Evolutionary conservation across 805 yeast species (phyloP).

Genomic region (Metschnikowia rubicola): DNA sequence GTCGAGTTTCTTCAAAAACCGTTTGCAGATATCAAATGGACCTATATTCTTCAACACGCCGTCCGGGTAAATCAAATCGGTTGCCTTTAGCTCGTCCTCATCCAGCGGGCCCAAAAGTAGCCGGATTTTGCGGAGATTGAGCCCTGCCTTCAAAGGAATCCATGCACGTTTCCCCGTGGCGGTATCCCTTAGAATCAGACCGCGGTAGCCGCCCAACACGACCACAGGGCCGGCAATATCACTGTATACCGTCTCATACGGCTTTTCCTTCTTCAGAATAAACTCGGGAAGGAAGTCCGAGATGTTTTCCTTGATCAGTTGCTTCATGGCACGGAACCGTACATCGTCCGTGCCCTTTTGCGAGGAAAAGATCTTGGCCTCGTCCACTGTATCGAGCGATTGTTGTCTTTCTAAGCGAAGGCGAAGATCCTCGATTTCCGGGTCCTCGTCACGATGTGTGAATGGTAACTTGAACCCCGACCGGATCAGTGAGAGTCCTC

Average conservation of each 20-base stretch:
- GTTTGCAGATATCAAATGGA: conserved; percentile 75
- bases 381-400: conserved; percentile 60
- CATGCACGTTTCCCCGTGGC: conserved; percentile 66
- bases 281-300: conserved; percentile 38
- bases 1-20: conserved; percentile 52
- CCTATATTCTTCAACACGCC: conserved; percentile 81
- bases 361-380: conserved; percentile 52
- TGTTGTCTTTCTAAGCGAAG: conserved; percentile 50
- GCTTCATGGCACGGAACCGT: conserved; percentile 65
- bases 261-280: conserved; percentile 26
- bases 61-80: conserved; percentile 57
- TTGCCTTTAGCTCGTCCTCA: conserved; percentile 62
- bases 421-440: conserved; percentile 28
- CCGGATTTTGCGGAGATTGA: conserved; percentile 67
- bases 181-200: conserved; percentile 68
- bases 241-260: conserved; percentile 47
- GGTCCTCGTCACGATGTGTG: conserved; percentile 13
- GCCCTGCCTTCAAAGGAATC: conserved; percentile 86
- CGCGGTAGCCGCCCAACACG: conserved; percentile 85
- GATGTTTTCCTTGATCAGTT: conserved; percentile 53
- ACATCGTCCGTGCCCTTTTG: conserved; percentile 62
- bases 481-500: conserved; percentile 34
- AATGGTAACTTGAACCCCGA: conserved; percentile 24
- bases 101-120: conserved; percentile 68
- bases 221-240: conserved; percentile 75